Evolutionary conservation across 2,329 filamentous ascomycete genomes (phyloP).

Genomic region (Ascochyta viciae-villosae): DNA sequence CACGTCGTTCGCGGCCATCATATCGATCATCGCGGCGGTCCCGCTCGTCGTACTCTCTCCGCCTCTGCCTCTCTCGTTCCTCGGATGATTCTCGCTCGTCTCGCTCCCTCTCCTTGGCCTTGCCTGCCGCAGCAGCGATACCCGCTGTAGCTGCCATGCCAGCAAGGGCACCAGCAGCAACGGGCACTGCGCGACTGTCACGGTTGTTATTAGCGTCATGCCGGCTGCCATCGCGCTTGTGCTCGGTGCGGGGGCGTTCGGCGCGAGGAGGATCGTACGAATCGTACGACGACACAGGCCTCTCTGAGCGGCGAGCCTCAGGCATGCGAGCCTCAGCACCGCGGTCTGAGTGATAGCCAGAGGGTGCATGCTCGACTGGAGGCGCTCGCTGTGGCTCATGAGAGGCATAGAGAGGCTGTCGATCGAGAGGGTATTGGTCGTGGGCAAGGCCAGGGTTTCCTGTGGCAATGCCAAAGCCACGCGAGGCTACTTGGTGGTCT

Average conservation of each 20-base stretch:
- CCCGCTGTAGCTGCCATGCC: slow-evolving; percentile 37
- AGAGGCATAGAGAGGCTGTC: slow-evolving; percentile 38
- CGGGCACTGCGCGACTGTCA: slow-evolving; percentile 30
- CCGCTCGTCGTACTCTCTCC: slow-evolving; percentile 38
- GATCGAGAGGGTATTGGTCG: slow-evolving; percentile 51
- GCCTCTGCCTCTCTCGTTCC: slow-evolving; percentile 38
- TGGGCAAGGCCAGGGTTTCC: slow-evolving; percentile 18
- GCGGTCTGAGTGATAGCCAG: slow-evolving; percentile 17
- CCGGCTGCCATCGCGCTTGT: slow-evolving; percentile 39
- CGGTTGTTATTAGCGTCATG: slow-evolving; percentile 25
- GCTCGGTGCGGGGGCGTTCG: slow-evolving; percentile 24
- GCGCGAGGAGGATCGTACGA: slow-evolving; percentile 37
- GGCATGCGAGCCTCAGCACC: slow-evolving; percentile 40
- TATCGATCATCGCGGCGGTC: slow-evolving; percentile 46
- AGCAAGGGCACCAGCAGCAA: slow-evolving; percentile 40
- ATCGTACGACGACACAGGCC: slow-evolving; percentile 17
- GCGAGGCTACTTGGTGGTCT: slow-evolving; percentile 54
- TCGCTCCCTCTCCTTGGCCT: slow-evolving; percentile 42
- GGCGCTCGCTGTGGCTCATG: slow-evolving; percentile 20
- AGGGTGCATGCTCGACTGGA: slow-evolving; percentile 27
- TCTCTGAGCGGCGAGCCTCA: slow-evolving; percentile 31
- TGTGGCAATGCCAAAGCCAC: slow-evolving; percentile 57
- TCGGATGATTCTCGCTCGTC: slow-evolving; percentile 14
- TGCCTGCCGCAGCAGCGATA: slow-evolving; percentile 37
- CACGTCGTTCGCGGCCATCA: slow-evolving; percentile 31